Evolutionary conservation across 202 grass and related monocot genomes (phyloP), one percentile per base, ranked within the genome.

Genomic region (Carex arenaria): DNA sequence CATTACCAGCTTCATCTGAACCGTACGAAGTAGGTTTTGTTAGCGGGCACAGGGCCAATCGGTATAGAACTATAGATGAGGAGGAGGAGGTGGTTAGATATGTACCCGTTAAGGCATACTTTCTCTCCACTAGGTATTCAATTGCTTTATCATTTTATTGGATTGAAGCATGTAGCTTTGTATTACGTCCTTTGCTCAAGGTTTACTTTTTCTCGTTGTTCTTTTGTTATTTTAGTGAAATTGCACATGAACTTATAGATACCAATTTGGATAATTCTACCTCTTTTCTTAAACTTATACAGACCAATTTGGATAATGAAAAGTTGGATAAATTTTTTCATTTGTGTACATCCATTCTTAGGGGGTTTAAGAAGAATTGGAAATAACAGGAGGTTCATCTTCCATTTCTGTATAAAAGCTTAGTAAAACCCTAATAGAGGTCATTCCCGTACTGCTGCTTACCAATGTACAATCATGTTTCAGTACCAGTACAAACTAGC

Each of bases 61-160:
- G 59, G 38, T 61, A 80, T 51, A 43, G 40, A 34, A 61, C 32
- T 43, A 84, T 88, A 2, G 89, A 88, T 19, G 82, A 78, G 8
- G 86, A 84, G 45, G 86, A 87, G 42, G 91, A 90, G 52, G 64
- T 78, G 7, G 62, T 49, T 18, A 84, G 85, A 84, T 94, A 92
- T 89, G 91, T 97, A 61, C 91, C 94, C 74, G 91, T 97, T 83
- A 97, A 97, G 88, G 94, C 94, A 22, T 97, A 90, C 76, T 94
- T 92, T 84, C 82, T 94, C 60, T 97, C 90, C 52, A 92, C 90
- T 71, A 94, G 94, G 94, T 94, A 61, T 54, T 1, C 10, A 54
- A 32, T 59, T 79, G n/a, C 5, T 78, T n/a, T 26, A 62, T 87
- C 0, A 47, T 51, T 42, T 60, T 17, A 7, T 47, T 28, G 10